Percentiles rank a stretch among this genome's conserved stretches.
Evolutionary conservation across 164 flowering plant species (phyloP).

Genomic region (Aristolochia contorta): DNA sequence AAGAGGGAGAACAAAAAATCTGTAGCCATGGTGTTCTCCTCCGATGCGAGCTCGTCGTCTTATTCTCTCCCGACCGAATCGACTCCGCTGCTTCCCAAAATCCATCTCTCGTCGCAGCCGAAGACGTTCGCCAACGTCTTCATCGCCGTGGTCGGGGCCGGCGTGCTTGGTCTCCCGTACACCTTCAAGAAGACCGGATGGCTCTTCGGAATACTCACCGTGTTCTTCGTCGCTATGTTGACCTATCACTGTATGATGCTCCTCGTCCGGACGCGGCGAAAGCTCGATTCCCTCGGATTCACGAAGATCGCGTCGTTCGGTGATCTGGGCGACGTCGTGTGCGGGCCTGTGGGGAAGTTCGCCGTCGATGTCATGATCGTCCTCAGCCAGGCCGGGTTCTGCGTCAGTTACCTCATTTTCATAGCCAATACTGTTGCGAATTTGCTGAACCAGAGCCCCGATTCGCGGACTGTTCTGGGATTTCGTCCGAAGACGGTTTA

Average conservation of each 20-base stretch:
- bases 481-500: constrained; percentile 29
- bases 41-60: constrained; percentile 33
- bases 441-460: constrained; percentile 18
- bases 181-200: constrained; percentile 71
- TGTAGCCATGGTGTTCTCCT: constrained; percentile 16
- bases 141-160: constrained; percentile 84
- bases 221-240: constrained; percentile 36
- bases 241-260: constrained; percentile 77
- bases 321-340: constrained; percentile 45
- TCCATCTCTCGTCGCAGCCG: constrained; percentile 39
- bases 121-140: constrained; percentile 84
- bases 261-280: constrained; percentile 33
- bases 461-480: constrained; percentile 6
- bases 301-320: constrained; percentile 40
- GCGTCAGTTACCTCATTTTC: constrained; percentile 40
- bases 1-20: neutral
- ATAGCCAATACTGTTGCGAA: constrained; percentile 49
- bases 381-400: constrained; percentile 53
- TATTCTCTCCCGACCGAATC: constrained; percentile 35
- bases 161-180: constrained; percentile 80
- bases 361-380: constrained; percentile 47
- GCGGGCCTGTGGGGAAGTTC: constrained; percentile 35
- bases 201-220: constrained; percentile 36
- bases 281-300: constrained; percentile 21
- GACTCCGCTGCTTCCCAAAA: constrained; percentile 39